phyloP scores from a whole-genome alignment of 768 basidiomycete species.

The Neoboletus subvelutipes region DNA sequence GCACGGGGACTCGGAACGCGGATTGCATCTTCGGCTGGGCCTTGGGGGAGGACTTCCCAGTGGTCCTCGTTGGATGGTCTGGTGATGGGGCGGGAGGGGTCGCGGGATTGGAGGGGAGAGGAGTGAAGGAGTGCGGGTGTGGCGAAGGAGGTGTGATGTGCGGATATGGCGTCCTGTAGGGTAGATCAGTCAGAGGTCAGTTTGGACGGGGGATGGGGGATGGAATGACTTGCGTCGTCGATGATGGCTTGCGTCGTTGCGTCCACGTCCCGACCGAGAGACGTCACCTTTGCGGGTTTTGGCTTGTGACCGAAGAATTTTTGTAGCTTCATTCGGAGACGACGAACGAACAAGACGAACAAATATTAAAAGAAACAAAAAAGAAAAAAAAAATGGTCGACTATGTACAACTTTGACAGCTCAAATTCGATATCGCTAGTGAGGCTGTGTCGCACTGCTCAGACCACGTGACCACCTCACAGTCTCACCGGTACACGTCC shows the following conservation, averaged over 20 bases:
- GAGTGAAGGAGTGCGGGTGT: neutral
- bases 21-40: conserved; percentile 24
- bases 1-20: conserved; percentile 24
- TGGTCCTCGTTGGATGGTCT: conserved; percentile 41
- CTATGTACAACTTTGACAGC: neutral
- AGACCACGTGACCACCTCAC: conserved; percentile 20
- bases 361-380: no score
- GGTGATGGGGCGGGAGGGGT: conserved; percentile 26
- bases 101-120: conserved; percentile 5
- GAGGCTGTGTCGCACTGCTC: conserved; percentile 25
- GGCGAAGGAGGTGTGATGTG: conserved; percentile 21
- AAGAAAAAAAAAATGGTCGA: conserved; percentile 2
- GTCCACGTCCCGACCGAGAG: conserved; percentile 24
- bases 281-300: conserved; percentile 36
- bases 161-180: conserved; percentile 24
- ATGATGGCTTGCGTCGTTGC: conserved; percentile 22
- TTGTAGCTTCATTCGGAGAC: conserved; percentile 46
- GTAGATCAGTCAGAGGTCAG: no score
- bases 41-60: conserved; percentile 44
- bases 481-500: conserved; percentile 18
- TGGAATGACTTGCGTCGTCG: conserved; percentile 27
- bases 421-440: conserved; percentile 11
- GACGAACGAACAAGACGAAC: no score
- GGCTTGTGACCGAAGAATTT: conserved; percentile 56
- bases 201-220: no score